Conservation (phyloP, 1,139 yeast genomes). For the Magnusiomyces starmeri region DNA sequence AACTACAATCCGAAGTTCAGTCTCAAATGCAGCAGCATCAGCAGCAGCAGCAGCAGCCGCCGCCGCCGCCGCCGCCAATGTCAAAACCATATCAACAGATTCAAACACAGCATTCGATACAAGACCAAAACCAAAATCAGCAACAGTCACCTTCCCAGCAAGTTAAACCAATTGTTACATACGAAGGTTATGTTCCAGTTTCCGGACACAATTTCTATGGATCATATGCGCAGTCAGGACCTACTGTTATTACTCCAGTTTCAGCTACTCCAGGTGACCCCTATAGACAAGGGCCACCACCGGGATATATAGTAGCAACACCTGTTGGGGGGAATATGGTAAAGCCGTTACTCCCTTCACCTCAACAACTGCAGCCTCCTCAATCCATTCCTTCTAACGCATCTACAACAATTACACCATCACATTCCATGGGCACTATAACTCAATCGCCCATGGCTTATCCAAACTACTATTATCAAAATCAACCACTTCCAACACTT, state of each 20-base stretch:
- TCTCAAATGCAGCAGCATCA: too few relatives aligned
- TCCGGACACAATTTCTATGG: conserved; percentile 1
- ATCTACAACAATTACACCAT: too few relatives aligned
- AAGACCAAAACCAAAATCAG: conserved; percentile 1
- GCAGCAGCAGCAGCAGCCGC: conserved; percentile 14
- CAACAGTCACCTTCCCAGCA: conserved; percentile 5
- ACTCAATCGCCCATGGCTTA: background rate
- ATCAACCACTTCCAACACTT: background rate
- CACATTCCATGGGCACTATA: background rate
- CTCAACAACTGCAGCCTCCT: background rate
- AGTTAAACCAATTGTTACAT: conserved; percentile 11
- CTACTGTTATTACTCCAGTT: background rate
- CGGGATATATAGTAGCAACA: background rate
- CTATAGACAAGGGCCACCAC: background rate
- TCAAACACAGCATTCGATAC: too few relatives aligned
- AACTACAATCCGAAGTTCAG: too few relatives aligned
- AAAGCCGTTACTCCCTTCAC: background rate
- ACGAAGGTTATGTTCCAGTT: conserved; percentile 7
- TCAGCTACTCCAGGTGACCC: background rate
- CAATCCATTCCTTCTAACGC: background rate
- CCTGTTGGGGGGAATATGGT: background rate
- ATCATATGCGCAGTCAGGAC: background rate
- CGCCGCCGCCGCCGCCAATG: background rate
- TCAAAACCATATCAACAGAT: too few relatives aligned
- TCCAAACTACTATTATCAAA: background rate